Base-by-base conservation (phyloP, 2,329 filamentous ascomycete species). In the Fusarium temperatum region DNA sequence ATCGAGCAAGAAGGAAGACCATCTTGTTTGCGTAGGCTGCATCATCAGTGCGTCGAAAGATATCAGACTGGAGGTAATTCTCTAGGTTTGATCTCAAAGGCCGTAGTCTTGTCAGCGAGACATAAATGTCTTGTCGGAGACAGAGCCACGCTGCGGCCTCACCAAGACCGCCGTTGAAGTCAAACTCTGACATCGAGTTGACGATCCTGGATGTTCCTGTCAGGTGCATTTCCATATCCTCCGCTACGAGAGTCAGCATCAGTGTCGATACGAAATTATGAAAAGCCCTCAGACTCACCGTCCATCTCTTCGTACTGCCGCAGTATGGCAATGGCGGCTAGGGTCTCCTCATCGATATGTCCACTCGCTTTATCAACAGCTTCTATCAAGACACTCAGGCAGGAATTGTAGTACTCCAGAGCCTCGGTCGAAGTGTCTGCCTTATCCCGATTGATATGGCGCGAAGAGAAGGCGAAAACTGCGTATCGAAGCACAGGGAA, bases 251-350 rank as follows among this genome's bases (percentile, higher is more conserved):
- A 2, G 44, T 47, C 8, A 47, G 12, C 8, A 18, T 28, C 24
- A 45, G 7, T 17, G 41, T n/a, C 39, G 22, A 42, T 5, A 4
- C 9, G 9, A 10, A 13, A 26, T 1, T 45, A 3, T 35, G 5
- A 14, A 20, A 45, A 45, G 8, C 2, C 2, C 6, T 18, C 4
- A 7, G 0, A 45, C 44, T 13, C 8, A 62, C 59, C 24, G 10
- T 62, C 59, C 59, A 62, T 62, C 9, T 62, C 59, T 30, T 62
- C 59, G 13, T 62, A 62, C 6, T 62, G 59, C 14, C 59, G 59
- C 17, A 57, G 17, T 56, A 62, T 62, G 3, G 59, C 59, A 24
- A 62, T 62, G 0, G 59, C 59, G 0, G 59, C 59, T 9, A 62
- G 50, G 0, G 59, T 57, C 13, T 62, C 59, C 36, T 62, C 59